phyloP scores from a whole-genome alignment of 768 basidiomycete species.

The Auriscalpium orientale region DNA sequence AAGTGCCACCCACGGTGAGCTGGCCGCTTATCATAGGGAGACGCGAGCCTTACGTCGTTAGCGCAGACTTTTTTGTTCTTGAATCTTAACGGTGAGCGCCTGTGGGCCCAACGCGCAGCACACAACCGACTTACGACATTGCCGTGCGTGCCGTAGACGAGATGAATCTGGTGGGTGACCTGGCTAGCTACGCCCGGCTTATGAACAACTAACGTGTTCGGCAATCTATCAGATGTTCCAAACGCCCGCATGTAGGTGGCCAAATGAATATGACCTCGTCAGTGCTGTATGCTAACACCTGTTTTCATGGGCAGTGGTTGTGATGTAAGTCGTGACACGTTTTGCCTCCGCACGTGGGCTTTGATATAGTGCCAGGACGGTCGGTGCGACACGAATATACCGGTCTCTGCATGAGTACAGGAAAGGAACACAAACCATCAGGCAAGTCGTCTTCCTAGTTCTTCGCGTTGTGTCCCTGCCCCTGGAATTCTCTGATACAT shows the following conservation, averaged over 20 bases:
- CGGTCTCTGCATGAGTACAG: background rate
- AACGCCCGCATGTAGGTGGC: background rate
- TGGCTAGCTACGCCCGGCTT: too few relatives aligned
- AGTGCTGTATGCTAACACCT: background rate
- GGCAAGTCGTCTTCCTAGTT: too few relatives aligned
- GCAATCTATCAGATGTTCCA: background rate
- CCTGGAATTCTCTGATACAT: too few relatives aligned
- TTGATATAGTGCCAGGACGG: conserved; percentile 1
- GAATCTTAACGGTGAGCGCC: conserved; percentile 2
- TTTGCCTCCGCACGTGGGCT: background rate
- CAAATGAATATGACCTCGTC: background rate
- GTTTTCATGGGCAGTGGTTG: background rate
- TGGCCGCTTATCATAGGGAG: background rate
- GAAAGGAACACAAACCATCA: background rate
- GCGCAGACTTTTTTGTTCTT: background rate
- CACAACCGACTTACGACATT: too few relatives aligned
- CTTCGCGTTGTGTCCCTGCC: too few relatives aligned
- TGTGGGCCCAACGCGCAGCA: background rate
- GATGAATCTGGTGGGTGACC: too few relatives aligned
- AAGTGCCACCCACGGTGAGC: conserved; percentile 1
- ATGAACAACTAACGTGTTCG: too few relatives aligned
- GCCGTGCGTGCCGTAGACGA: too few relatives aligned
- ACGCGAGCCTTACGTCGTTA: background rate
- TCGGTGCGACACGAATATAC: conserved; percentile 2
- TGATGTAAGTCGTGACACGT: background rate